Evolutionary conservation across 225 moss, liverwort and hornwort species (phyloP).

Genomic region (Straminergon stramineum): DNA sequence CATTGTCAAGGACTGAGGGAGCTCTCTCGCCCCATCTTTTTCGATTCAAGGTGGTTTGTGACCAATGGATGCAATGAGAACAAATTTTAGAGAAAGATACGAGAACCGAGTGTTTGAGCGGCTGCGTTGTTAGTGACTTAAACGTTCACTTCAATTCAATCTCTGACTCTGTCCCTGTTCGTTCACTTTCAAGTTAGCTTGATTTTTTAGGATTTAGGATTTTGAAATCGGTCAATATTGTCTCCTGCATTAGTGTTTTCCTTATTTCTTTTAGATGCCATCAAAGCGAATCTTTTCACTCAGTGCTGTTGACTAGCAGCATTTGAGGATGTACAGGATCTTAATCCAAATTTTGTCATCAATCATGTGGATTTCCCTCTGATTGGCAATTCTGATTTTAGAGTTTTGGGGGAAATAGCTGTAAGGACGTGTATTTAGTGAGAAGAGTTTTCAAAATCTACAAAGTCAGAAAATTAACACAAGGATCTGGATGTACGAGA

Average conservation of each 20-base stretch:
- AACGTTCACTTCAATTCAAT: background rate
- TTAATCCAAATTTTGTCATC: background rate
- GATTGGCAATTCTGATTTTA: background rate
- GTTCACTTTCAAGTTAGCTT: background rate
- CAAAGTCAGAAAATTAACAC: background rate
- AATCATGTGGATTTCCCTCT: background rate
- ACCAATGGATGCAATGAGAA: background rate
- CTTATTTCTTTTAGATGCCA: background rate
- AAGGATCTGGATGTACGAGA: background rate
- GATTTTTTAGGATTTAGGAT: background rate
- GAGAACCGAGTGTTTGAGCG: background rate
- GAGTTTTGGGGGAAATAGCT: background rate
- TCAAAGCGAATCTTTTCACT: background rate
- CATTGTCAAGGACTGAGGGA: background rate
- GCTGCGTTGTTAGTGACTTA: background rate
- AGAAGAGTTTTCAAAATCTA: background rate
- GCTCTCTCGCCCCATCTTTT: background rate
- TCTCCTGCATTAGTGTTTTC: background rate
- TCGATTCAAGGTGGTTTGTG: background rate
- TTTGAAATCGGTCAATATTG: background rate
- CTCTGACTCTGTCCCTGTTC: background rate
- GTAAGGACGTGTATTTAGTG: background rate
- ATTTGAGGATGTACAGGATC: background rate
- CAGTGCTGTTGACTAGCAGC: background rate
- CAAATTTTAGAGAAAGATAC: background rate